phyloP scores from a whole-genome alignment of 441 rosid genomes.

The Adansonia madagascariensis region DNA sequence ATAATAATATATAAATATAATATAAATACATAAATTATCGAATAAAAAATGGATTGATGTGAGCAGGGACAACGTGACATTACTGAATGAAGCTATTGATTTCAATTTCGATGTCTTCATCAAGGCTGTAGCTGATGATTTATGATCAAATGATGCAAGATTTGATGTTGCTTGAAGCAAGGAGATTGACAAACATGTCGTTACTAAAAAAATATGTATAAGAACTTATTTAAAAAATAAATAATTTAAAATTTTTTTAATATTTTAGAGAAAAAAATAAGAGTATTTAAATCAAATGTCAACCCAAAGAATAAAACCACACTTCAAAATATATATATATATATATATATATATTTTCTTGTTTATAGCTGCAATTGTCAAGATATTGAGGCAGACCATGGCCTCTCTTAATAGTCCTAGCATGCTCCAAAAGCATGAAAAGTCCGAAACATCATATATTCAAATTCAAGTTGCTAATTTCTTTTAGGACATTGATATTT shows the following conservation, averaged over 20 bases:
- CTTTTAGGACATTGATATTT: too few relatives aligned
- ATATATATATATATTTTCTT: too few relatives aligned
- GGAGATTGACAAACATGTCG: neutral
- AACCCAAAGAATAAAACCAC: too few relatives aligned
- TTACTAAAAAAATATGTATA: neutral
- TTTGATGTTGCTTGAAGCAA: neutral
- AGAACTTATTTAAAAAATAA: too few relatives aligned
- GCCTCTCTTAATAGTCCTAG: conserved; percentile 87
- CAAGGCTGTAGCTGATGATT: neutral
- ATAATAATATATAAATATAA: too few relatives aligned
- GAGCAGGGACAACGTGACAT: neutral
- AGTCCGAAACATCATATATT: too few relatives aligned
- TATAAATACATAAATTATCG: too few relatives aligned
- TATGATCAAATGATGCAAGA: neutral
- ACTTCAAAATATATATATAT: too few relatives aligned
- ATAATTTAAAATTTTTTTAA: neutral
- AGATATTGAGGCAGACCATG: conserved; percentile 98
- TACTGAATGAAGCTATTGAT: neutral
- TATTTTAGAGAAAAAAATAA: neutral
- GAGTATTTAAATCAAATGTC: too few relatives aligned
- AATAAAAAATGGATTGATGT: neutral
- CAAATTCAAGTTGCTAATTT: too few relatives aligned
- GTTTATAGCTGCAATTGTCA: conserved; percentile 74
- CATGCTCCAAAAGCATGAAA: conserved; percentile 74
- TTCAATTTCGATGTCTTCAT: neutral